A percentile compares a stretch with the other conserved stretches of the same genome.
These are phyloP conservation scores for Aspergillus ibericus DNA, from an alignment of 2,329 filamentous ascomycete genomes.

Conservation along the genomic window DNA sequence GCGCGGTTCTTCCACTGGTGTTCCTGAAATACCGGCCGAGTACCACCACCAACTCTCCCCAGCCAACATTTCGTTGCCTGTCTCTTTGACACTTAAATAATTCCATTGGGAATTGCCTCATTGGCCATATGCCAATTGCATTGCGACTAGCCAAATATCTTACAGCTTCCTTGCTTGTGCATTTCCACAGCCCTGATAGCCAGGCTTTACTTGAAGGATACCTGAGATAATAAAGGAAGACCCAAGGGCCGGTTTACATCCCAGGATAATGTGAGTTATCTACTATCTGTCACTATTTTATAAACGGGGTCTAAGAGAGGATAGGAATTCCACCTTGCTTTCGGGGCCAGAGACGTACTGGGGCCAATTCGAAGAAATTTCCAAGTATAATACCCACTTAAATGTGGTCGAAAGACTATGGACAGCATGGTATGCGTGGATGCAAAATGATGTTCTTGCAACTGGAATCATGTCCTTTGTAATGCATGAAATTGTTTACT, in stretches of 20 bases:
- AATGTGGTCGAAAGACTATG: slow-evolving; percentile 86
- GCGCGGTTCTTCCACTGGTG: slow-evolving; percentile 14
- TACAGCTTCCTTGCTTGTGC: neutral
- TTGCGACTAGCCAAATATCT: neutral
- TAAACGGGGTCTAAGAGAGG: neutral
- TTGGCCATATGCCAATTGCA: neutral
- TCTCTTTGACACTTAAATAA: neutral
- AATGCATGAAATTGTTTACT: slow-evolving; percentile 94
- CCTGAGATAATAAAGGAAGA: neutral
- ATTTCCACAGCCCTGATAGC: neutral
- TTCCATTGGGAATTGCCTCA: too few relatives aligned
- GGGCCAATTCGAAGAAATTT: slow-evolving; percentile 65
- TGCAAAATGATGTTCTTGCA: slow-evolving; percentile 95
- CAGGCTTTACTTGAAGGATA: neutral
- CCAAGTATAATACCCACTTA: slow-evolving; percentile 77
- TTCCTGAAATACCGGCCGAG: slow-evolving; percentile 23
- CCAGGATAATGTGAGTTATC: slow-evolving; percentile 22
- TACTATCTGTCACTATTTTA: neutral
- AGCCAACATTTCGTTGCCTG: neutral
- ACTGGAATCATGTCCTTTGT: slow-evolving; percentile 97
- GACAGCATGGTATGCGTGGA: slow-evolving; percentile 96
- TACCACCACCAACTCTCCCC: neutral
- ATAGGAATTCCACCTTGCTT: slow-evolving; percentile 49
- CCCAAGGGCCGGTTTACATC: neutral
- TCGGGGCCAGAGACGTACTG: slow-evolving; percentile 60